Base-by-base conservation (phyloP, 768 basidiomycete genomes). In the Daedaleopsis sinensis region DNA sequence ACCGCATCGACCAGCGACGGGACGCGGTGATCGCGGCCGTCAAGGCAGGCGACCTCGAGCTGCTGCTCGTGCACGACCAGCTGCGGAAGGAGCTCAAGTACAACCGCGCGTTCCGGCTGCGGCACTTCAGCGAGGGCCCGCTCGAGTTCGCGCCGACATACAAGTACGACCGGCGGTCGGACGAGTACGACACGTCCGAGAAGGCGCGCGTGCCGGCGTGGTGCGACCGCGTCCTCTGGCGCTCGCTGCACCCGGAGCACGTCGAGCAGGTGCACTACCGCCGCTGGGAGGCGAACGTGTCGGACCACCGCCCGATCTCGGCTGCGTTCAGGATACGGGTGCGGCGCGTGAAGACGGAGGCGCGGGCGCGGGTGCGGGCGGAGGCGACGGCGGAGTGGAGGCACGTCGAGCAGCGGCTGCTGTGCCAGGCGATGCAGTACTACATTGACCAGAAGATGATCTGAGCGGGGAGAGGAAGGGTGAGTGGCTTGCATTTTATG, bases 211-310 rank as follows among this genome's bases (percentile, higher is more conserved):
- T 87, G 9, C 96, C 96, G 4, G 95, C 96, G 2, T 99, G 96
- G 95, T 99, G 96, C 71, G 96, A 99, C 72, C 88, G 96, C 6
- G 85, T 99, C 21, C 77, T 98, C 44, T 96, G 89, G 86, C 85
- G 87, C 5, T 78, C 84, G 44, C 79, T 78, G 16, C 83, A 81
- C 16, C 78, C 79, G 15, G 75, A 72, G 13, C 80, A 92, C 9
- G 87, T 96, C 32, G 71, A 77, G 56, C 82, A 85, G 70, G 61
- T 92, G 65, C 85, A 86, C 67, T 97, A 99, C 73, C 73, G 74
- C 46, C 81, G 96, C 19, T 96, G 93, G 73, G 95, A 97, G 73
- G 84, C 81, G 54, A 91, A 93, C 65, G 86, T 96, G 5, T 93
- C 91, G 10, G 95, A 98, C 75, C 96, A 97, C 74, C 82, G 92